Base-by-base conservation (phyloP, 2,329 filamentous ascomycete species). In the Aspergillus nomiae region DNA sequence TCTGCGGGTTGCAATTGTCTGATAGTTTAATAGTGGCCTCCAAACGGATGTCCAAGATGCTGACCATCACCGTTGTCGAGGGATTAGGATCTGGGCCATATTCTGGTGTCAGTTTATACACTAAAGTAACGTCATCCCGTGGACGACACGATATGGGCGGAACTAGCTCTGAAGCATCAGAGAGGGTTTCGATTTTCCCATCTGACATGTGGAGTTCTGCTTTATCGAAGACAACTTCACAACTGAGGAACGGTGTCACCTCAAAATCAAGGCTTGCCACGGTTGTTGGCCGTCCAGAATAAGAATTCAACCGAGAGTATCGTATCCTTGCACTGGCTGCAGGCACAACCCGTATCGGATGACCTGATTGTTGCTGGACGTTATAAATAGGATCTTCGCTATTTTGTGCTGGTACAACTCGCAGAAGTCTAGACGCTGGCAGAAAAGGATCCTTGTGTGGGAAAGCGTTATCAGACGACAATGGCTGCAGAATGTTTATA, bases 231-330 rank as follows among this genome's bases (percentile, higher is more conserved):
- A 71, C 74, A 7, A 87, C 80, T 50, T 82, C 78, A 66, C 83
- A 83, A 28, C 77, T 79, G 24, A 84, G 73, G 59, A 84, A 83
- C 2, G 83, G 82, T 0, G 84, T 84, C 30, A 86, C 78, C 70
- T 87, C 85, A 50, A 87, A 78, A 67, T 87, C 84, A 14, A 87
- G 74, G 34, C 82, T 83, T 10, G 84, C 83, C 57, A 86, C 78
- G 1, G 84, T 80, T 10, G 80, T 81, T 10, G 84, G 73, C 14
- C 79, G 72, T 21, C 78, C 71, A 26, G 79, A 80, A 38, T 75
- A 78, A 2, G 78, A 74, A 61, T 78, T 80, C 24, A 85, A 63
- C 60, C 81, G 81, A 11, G 84, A 83, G 69, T 86, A 88, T 41
- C 84, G 78, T 59, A 88, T 81, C 50, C 84, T 80, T 68, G 85